phyloP scores from a whole-genome alignment of 2,329 filamentous ascomycete genomes.

The Talaromyces islandicus region DNA sequence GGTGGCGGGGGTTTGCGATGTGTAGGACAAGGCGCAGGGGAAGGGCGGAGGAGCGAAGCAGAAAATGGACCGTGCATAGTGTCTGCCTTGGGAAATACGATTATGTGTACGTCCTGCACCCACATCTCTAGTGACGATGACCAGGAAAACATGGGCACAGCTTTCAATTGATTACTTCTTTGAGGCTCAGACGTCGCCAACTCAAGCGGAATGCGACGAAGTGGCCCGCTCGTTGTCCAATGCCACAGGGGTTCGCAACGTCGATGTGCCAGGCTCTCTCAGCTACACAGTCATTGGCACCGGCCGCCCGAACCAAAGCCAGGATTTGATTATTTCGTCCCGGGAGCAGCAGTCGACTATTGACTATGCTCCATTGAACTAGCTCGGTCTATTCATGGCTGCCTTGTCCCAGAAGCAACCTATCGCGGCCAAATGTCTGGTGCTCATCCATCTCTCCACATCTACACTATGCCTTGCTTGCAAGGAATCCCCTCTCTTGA shows the following conservation, averaged over 20 bases:
- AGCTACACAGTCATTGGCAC: constrained; percentile 1
- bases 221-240: not conserved
- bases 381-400: not conserved
- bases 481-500: not conserved
- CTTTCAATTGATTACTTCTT: not conserved
- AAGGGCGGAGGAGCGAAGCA: no score
- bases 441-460: not conserved
- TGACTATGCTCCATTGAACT: not conserved
- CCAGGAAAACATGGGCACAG: not conserved
- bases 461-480: not conserved
- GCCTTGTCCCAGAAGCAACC: not conserved
- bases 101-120: no score
- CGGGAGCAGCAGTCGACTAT: not conserved
- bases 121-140: no score
- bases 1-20: no score
- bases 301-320: not conserved
- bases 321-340: not conserved
- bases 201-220: not conserved
- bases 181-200: not conserved
- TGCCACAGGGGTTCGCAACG: not conserved
- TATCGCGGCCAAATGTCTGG: not conserved
- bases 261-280: not conserved
- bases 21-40: no score
- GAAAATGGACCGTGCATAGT: no score
- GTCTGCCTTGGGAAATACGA: no score